Percentiles rank a stretch among this genome's conserved stretches.
phyloP scores from a whole-genome alignment of 345 rosid species.

The Salix dunnii region DNA sequence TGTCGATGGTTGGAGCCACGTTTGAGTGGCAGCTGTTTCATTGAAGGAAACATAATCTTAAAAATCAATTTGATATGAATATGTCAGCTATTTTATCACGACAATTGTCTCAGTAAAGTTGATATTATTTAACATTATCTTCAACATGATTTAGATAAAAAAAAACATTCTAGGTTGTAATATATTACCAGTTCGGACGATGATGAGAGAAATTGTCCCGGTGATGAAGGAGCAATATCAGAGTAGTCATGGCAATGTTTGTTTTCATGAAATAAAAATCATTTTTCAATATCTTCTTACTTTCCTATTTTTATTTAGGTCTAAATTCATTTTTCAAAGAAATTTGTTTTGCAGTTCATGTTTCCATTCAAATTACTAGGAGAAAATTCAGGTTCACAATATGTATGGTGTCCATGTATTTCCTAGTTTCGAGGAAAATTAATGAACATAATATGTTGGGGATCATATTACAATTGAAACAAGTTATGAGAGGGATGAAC shows the following conservation, averaged over 20 bases:
- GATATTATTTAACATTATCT: background rate
- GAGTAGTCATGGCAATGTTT: too few relatives aligned
- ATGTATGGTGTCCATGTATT: background rate
- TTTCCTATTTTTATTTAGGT: background rate
- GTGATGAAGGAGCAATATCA: background rate
- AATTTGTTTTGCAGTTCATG: background rate
- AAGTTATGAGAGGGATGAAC: background rate
- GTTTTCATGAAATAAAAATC: too few relatives aligned
- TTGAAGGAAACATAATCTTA: conserved; percentile 21
- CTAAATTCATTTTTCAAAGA: background rate
- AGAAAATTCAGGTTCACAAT: too few relatives aligned
- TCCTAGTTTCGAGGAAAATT: background rate
- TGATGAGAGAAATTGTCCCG: background rate
- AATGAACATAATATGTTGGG: background rate
- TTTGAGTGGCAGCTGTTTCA: conserved; percentile 26
- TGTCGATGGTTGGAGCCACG: conserved; percentile 46
- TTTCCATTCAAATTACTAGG: too few relatives aligned
- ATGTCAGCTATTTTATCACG: background rate
- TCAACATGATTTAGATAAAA: background rate
- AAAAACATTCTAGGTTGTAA: background rate
- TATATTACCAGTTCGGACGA: background rate
- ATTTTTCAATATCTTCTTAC: background rate
- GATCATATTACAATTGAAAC: too few relatives aligned
- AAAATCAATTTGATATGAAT: background rate
- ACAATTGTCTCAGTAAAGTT: background rate